phyloP scores from a whole-genome alignment of 1,284 basidiomycete genomes.

The Tylopilus sp. region DNA sequence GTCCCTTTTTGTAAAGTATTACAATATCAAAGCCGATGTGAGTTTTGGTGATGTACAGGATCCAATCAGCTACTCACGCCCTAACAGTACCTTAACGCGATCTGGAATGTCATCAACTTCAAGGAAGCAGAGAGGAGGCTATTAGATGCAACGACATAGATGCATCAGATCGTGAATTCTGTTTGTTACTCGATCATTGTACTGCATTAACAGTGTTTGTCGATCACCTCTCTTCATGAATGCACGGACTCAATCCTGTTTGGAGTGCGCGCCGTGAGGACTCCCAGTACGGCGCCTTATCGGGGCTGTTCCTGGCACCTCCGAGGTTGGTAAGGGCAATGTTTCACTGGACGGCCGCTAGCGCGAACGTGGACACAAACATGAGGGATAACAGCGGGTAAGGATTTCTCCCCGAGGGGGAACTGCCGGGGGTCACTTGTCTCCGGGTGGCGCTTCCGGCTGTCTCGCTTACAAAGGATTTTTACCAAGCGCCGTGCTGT shows the following conservation, averaged over 20 bases:
- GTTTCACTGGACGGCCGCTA: background rate
- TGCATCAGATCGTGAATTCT: background rate
- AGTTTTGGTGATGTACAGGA: slow-evolving; percentile 33
- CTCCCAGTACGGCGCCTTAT: background rate
- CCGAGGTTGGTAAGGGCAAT: background rate
- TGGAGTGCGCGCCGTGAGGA: background rate
- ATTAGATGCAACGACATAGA: slow-evolving; percentile 43
- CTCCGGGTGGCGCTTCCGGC: background rate
- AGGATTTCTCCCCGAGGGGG: background rate
- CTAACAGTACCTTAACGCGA: slow-evolving; percentile 69
- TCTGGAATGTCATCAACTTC: slow-evolving; percentile 82
- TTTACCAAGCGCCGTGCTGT: background rate
- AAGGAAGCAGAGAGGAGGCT: slow-evolving; percentile 74
- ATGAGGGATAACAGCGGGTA: background rate
- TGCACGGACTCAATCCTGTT: background rate
- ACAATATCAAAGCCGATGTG: slow-evolving; percentile 88
- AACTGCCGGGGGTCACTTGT: background rate
- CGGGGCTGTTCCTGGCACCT: background rate
- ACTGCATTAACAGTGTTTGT: slow-evolving; percentile 8
- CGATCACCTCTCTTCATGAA: background rate
- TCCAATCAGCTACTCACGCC: slow-evolving; percentile 1
- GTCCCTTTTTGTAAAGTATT: slow-evolving; percentile 54
- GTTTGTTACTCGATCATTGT: slow-evolving; percentile 7
- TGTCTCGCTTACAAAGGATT: background rate
- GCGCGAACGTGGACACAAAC: background rate